A percentile compares a stretch with the other conserved stretches of the same genome.
Evolutionary conservation across 1,284 basidiomycete species (phyloP).

Genomic region (Ceratobasidium sp.): DNA sequence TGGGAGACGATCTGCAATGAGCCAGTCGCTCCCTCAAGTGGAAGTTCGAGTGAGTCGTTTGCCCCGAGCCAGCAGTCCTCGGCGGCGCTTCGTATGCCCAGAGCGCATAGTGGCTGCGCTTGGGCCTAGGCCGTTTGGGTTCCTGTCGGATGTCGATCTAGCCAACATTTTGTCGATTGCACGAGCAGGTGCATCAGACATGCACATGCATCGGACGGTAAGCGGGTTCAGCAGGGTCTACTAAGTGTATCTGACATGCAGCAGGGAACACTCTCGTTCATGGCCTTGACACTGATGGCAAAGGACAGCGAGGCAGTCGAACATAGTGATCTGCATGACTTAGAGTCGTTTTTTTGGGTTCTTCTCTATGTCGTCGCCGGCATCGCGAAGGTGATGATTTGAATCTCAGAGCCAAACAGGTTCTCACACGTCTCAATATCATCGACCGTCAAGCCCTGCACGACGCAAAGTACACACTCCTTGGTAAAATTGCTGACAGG

Average conservation of each 20-base stretch:
- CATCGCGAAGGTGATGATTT: neutral
- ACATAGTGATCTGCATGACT: constrained; percentile 16
- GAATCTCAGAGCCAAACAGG: neutral
- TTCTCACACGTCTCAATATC: neutral
- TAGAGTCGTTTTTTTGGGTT: constrained; percentile 24
- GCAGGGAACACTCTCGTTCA: constrained; percentile 16
- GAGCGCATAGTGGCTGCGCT: neutral
- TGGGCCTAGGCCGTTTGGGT: neutral
- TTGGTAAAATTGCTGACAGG: neutral
- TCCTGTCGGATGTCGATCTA: neutral
- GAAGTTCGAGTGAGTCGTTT: constrained; percentile 10
- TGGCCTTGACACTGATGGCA: neutral
- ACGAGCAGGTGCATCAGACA: neutral
- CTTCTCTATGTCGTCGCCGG: constrained; percentile 6
- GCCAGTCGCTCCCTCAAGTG: neutral
- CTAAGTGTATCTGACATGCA: neutral
- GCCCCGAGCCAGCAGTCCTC: neutral
- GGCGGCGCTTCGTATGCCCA: neutral
- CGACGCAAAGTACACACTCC: neutral
- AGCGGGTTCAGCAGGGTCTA: neutral
- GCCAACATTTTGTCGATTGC: constrained; percentile 1
- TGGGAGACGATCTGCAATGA: neutral
- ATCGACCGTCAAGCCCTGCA: neutral
- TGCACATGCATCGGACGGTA: constrained; percentile 6
- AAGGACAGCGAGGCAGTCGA: neutral